These are phyloP conservation scores for Cyclocybe aegerita DNA, from an alignment of 768 basidiomycete genomes.

Conservation along the genomic window DNA sequence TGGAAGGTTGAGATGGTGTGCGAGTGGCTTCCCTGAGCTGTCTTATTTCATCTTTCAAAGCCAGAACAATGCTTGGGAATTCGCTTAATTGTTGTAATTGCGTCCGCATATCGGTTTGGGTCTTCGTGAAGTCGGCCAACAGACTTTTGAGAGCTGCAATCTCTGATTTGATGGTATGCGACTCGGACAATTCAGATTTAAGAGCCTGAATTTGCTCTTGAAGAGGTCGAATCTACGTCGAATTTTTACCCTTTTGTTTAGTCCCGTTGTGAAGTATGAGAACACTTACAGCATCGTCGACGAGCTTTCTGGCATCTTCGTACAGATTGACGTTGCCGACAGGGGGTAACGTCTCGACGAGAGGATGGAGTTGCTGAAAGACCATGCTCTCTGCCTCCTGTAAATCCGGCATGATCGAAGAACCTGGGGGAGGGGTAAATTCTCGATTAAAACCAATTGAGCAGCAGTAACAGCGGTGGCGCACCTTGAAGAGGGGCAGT, in stretches of 20 bases:
- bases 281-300: no score
- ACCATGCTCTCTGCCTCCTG: no score
- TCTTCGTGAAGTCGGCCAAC: constrained; percentile 18
- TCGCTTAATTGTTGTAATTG: constrained; percentile 17
- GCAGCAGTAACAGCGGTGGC: background rate
- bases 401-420: background rate
- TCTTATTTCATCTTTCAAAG: constrained; percentile 22
- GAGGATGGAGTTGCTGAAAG: no score
- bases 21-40: constrained; percentile 14
- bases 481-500: constrained; percentile 9
- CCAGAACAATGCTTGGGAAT: constrained; percentile 15
- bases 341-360: no score
- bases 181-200: constrained; percentile 16
- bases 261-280: no score
- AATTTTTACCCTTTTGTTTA: background rate
- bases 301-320: no score
- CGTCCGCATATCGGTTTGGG: constrained; percentile 16
- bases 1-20: constrained; percentile 20
- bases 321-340: no score
- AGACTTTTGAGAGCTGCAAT: constrained; percentile 17
- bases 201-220: constrained; percentile 32
- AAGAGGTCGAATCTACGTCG: constrained; percentile 47
- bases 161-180: constrained; percentile 24
- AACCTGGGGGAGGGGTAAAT: background rate
- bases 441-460: background rate